Conservation (phyloP, 352 stramenopile species). For the Phytophthora litchii region DNA sequence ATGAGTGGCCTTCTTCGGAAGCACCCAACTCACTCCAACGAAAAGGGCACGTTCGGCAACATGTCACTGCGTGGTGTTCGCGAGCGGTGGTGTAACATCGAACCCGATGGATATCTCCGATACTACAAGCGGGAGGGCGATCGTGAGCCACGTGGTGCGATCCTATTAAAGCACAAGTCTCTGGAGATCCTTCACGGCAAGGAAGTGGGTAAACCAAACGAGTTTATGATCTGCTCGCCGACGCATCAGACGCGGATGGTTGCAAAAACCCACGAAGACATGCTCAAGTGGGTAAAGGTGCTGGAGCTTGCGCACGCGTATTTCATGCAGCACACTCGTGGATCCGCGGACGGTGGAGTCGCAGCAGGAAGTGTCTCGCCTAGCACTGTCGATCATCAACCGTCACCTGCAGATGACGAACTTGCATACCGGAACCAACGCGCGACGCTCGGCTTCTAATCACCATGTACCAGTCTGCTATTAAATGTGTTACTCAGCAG, state of each 20-base stretch:
- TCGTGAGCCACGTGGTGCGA: constrained; percentile 66
- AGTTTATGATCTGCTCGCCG: constrained; percentile 80
- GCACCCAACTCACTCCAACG: constrained; percentile 79
- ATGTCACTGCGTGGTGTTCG: constrained; percentile 79
- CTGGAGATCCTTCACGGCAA: constrained; percentile 77
- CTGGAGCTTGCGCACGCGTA: constrained; percentile 59
- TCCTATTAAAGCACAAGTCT: constrained; percentile 67
- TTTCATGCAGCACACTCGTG: constrained; percentile 49
- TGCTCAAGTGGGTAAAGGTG: constrained; percentile 71
- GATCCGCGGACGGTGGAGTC: constrained; percentile 31
- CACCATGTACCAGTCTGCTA: constrained; percentile 11
- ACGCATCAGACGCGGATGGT: constrained; percentile 78
- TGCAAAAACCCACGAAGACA: constrained; percentile 74
- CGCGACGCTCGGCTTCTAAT: constrained; percentile 73
- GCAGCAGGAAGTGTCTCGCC: constrained; percentile 26
- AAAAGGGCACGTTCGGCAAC: constrained; percentile 78
- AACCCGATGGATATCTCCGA: constrained; percentile 60
- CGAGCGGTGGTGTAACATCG: constrained; percentile 76
- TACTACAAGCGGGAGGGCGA: constrained; percentile 89
- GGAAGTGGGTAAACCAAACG: constrained; percentile 68
- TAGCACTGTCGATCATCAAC: constrained; percentile 33
- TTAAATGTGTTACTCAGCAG: constrained; percentile 29
- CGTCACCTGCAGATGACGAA: constrained; percentile 34
- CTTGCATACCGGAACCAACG: constrained; percentile 52
- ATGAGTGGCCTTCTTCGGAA: constrained; percentile 73